phyloP scores from a whole-genome alignment of 805 yeast species.

The Starmerella apis region DNA sequence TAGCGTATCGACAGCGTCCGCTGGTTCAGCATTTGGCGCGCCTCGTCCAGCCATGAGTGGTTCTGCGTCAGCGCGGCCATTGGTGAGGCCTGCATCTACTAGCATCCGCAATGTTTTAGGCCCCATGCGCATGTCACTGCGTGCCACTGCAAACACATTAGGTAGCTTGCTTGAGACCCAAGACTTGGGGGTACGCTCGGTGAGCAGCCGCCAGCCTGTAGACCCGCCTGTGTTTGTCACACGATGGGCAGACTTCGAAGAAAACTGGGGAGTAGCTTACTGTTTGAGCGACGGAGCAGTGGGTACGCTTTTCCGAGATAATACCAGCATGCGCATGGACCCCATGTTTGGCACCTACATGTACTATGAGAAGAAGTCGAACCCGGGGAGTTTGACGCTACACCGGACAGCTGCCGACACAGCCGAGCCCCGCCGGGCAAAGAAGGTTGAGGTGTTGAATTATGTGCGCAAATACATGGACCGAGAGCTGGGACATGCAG shows the following conservation, averaged over 20 bases:
- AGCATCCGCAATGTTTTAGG: conserved; percentile 11
- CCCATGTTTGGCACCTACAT: conserved; percentile 42
- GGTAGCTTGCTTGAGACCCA: conserved; percentile 2
- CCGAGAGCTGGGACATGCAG: conserved; percentile 61
- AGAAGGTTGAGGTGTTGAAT: conserved; percentile 73
- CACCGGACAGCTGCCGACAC: conserved; percentile 37
- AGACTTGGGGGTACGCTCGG: conserved; percentile 2
- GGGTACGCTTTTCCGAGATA: conserved; percentile 82
- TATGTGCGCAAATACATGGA: conserved; percentile 89
- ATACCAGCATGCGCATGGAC: conserved; percentile 63
- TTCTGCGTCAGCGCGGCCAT: conserved; percentile 9
- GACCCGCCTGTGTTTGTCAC: conserved; percentile 34
- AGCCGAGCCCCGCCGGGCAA: conserved; percentile 29
- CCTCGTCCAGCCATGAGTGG: conserved; percentile 4
- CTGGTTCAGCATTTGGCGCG: background rate
- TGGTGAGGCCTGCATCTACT: conserved; percentile 15
- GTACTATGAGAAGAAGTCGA: conserved; percentile 50
- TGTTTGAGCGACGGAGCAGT: conserved; percentile 81
- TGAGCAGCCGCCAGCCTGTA: conserved; percentile 6
- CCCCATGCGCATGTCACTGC: conserved; percentile 15
- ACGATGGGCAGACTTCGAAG: conserved; percentile 97
- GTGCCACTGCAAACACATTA: conserved; percentile 13
- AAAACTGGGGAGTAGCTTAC: conserved; percentile 89
- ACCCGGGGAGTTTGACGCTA: conserved; percentile 20
- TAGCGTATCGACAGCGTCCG: background rate